Percentiles rank a stretch among this genome's conserved stretches.
phyloP scores from a whole-genome alignment of 2,329 filamentous ascomycete genomes.

The Colletotrichum sp. region DNA sequence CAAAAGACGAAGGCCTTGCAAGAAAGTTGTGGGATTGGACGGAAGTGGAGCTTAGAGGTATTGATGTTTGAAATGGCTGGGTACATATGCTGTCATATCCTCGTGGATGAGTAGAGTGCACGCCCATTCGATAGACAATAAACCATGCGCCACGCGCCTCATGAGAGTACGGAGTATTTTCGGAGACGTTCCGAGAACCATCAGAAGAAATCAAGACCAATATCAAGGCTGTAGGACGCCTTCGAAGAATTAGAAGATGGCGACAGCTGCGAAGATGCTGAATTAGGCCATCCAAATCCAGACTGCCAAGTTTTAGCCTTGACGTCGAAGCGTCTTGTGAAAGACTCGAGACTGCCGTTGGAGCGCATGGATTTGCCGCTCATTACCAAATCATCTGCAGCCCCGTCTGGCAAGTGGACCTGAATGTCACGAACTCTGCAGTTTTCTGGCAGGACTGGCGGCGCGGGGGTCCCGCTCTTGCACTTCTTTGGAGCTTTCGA shows the following conservation, averaged over 20 bases:
- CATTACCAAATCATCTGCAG: not conserved
- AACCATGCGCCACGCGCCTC: not conserved
- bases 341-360: not conserved
- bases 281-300: not conserved
- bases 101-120: accelerated
- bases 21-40: slow-evolving; percentile 39
- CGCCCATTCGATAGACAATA: not conserved
- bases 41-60: slow-evolving; percentile 27
- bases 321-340: not conserved
- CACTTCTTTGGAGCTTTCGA: not conserved
- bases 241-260: not conserved
- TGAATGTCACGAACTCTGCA: not conserved
- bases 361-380: not conserved
- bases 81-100: not conserved
- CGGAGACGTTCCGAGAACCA: not conserved
- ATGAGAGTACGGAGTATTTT: not conserved
- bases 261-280: not conserved
- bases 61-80: not conserved
- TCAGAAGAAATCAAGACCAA: not conserved
- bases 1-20: slow-evolving; percentile 28
- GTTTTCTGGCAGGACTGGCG: not conserved
- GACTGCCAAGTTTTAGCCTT: not conserved
- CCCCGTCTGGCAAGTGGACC: not conserved
- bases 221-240: not conserved
- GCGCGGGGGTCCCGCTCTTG: not conserved